These are phyloP conservation scores for Hypomyces rosellus DNA, from an alignment of 2,329 filamentous ascomycete species.

Conservation along the genomic window DNA sequence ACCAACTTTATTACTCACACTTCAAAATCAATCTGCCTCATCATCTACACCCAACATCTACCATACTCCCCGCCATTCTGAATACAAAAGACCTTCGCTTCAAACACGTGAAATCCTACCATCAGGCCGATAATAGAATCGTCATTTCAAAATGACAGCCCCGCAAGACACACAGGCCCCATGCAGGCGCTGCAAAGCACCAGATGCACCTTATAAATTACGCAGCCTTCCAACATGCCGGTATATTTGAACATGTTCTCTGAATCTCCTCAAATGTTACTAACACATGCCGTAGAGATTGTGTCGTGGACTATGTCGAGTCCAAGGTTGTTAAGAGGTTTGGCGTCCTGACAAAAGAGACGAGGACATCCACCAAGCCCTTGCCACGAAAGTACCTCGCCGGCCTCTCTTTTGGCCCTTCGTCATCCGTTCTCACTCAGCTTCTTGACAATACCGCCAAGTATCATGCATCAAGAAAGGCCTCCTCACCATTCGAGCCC, in stretches of 20 bases:
- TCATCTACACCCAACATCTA: too few species aligned
- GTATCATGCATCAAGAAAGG: slow-evolving; percentile 57
- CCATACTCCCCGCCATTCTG: too few species aligned
- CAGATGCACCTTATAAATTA: slow-evolving; percentile 23
- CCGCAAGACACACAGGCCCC: slow-evolving; percentile 2
- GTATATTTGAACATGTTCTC: slow-evolving; percentile 17
- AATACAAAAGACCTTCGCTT: too few species aligned
- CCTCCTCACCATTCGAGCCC: slow-evolving; percentile 62
- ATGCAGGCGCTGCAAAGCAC: slow-evolving; percentile 28
- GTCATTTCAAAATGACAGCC: slow-evolving; percentile 8
- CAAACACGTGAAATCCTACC: too few species aligned
- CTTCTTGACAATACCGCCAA: slow-evolving; percentile 65
- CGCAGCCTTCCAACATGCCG: slow-evolving; percentile 27
- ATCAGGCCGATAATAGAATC: too few species aligned
- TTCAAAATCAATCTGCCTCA: too few species aligned
- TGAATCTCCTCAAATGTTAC: not conserved
- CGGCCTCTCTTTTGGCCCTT: slow-evolving; percentile 76
- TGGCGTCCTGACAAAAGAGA: slow-evolving; percentile 41
- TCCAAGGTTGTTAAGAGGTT: slow-evolving; percentile 75
- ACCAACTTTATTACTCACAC: too few species aligned
- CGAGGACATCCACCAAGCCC: slow-evolving; percentile 28
- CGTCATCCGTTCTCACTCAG: slow-evolving; percentile 70
- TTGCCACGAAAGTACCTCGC: slow-evolving; percentile 53
- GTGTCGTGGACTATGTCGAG: slow-evolving; percentile 71
- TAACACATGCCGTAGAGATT: slow-evolving; percentile 37